Evolutionary conservation across 257 asterid species (phyloP).

Genomic region (Petunia secreta): DNA sequence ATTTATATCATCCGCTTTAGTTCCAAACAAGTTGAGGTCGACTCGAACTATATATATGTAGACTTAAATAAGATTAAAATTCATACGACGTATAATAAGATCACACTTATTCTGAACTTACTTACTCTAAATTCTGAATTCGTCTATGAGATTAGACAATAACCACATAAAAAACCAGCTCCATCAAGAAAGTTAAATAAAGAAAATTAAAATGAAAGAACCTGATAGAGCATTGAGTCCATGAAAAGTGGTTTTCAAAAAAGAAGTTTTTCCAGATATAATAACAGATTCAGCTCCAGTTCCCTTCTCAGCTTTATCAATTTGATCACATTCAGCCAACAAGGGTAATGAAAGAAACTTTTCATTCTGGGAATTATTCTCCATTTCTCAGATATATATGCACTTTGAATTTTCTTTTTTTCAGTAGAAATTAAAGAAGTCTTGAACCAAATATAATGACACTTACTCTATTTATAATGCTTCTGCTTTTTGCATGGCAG

Average conservation of each 20-base stretch:
- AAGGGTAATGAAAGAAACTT: neutral
- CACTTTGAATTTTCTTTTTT: neutral
- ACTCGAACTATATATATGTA: no score
- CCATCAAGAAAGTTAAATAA: no score
- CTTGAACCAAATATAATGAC: neutral
- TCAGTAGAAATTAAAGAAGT: neutral
- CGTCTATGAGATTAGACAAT: no score
- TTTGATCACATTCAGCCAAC: neutral
- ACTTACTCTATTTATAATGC: neutral
- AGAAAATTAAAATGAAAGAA: neutral
- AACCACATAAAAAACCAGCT: neutral
- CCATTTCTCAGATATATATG: neutral
- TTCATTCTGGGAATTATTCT: neutral
- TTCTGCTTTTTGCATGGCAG: neutral
- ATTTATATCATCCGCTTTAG: no score
- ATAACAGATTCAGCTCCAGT: neutral
- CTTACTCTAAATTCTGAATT: no score
- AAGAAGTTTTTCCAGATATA: neutral
- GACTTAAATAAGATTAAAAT: no score
- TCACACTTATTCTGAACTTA: no score
- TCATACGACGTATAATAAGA: no score
- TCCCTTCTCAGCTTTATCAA: neutral
- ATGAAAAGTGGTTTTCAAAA: neutral
- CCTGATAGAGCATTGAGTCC: constrained; percentile 2
- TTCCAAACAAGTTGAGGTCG: no score